Conservation (phyloP, 345 rosid genomes). For the Hibiscus trionum region DNA sequence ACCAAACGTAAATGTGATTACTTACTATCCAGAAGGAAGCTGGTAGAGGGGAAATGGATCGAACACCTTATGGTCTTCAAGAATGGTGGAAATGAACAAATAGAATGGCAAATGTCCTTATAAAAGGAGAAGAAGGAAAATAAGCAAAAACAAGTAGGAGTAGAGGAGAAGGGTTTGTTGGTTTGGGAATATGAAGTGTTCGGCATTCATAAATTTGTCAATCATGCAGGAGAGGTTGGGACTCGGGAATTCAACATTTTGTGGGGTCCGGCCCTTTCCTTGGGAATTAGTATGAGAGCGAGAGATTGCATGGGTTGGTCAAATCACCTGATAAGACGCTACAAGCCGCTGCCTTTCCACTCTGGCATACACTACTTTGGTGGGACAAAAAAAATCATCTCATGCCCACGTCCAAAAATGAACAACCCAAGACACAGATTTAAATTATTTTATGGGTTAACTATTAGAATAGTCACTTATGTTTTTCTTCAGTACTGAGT, state of each 20-base stretch:
- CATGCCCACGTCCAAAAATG: no score
- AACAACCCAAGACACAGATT: no score
- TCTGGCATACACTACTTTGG: no score
- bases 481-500: no score
- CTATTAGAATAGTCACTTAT: no score
- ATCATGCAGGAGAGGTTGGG: conserved; percentile 20
- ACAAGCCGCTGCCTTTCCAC: no score
- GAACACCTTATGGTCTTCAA: background rate
- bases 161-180: conserved; percentile 8
- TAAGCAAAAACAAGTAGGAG: conserved; percentile 8
- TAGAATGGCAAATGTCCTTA: background rate
- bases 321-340: no score
- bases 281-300: no score
- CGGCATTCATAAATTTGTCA: conserved; percentile 22
- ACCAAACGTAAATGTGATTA: background rate
- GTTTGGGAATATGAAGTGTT: conserved; percentile 12
- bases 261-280: conserved; percentile 7
- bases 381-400: no score
- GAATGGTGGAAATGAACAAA: background rate
- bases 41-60: background rate
- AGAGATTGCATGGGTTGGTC: no score
- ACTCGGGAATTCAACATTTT: background rate
- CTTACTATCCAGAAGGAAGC: background rate
- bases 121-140: background rate
- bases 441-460: no score